Evolutionary conservation across 2,329 filamentous ascomycete genomes (phyloP).

Genomic region (Acephala macrosclerotiorum): DNA sequence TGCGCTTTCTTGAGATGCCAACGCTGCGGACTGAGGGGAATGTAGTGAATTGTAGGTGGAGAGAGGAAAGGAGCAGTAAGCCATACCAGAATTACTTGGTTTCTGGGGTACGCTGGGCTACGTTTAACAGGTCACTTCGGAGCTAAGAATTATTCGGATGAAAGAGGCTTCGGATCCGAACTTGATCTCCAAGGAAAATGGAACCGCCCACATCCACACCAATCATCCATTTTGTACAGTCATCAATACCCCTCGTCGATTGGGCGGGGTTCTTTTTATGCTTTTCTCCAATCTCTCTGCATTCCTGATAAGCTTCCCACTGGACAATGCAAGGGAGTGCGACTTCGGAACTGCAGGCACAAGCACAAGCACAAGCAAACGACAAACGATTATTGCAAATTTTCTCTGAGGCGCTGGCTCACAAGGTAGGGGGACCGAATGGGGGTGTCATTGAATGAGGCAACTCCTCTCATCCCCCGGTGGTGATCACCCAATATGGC

Average conservation of each 20-base stretch:
- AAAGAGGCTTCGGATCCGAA: background rate
- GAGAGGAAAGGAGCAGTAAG: background rate
- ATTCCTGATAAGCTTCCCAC: no score
- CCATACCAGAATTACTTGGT: background rate
- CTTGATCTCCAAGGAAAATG: background rate
- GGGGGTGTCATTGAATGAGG: background rate
- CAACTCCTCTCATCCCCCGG: background rate
- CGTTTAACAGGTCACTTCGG: background rate
- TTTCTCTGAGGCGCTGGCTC: background rate
- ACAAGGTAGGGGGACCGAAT: constrained; percentile 1
- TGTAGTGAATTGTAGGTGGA: background rate
- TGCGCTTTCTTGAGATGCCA: no score
- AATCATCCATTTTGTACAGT: background rate
- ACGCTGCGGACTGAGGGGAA: no score
- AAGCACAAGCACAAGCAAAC: background rate
- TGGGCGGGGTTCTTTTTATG: background rate
- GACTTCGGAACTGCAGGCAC: constrained; percentile 9
- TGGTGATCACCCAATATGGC: constrained; percentile 16
- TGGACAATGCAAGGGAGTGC: background rate
- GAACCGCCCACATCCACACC: background rate
- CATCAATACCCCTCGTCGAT: constrained; percentile 5
- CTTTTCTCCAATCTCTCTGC: background rate
- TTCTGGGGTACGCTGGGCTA: background rate
- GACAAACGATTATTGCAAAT: background rate
- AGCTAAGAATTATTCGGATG: background rate